Evolutionary conservation across 2,329 filamentous ascomycete species (phyloP).

Genomic region (Claviceps spartinae): DNA sequence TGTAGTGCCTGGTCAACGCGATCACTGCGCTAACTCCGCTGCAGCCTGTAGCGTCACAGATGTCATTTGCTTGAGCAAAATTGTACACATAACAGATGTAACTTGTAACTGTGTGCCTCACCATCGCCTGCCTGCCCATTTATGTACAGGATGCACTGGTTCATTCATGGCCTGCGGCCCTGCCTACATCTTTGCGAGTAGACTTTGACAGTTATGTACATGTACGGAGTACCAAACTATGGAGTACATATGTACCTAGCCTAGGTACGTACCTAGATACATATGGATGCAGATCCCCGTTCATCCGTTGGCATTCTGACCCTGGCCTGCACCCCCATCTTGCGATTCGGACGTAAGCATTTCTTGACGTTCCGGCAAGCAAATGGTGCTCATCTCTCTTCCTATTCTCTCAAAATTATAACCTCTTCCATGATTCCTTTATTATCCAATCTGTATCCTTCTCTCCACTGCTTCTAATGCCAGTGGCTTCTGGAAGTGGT

Average conservation of each 20-base stretch:
- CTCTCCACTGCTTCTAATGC: background rate
- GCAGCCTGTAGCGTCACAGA: too few species aligned
- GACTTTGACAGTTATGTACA: background rate
- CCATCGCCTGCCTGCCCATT: too few species aligned
- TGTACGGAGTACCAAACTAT: background rate
- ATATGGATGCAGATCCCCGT: background rate
- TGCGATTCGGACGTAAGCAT: background rate
- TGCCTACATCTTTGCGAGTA: background rate
- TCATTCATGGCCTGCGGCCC: too few species aligned
- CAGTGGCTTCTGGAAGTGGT: background rate
- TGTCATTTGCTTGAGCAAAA: too few species aligned
- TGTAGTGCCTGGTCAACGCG: too few species aligned
- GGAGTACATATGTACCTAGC: background rate
- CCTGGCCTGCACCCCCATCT: background rate
- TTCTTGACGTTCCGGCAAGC: too few species aligned
- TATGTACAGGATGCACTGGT: too few species aligned
- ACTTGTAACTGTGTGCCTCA: too few species aligned
- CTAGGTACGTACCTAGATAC: background rate
- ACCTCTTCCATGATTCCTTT: background rate
- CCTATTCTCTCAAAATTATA: background rate
- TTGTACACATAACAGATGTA: too few species aligned
- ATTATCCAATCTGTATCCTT: background rate
- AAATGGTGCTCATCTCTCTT: background rate
- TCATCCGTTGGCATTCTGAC: background rate
- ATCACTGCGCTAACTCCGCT: too few species aligned